These are phyloP conservation scores for Aspergillus nomiae DNA, from an alignment of 2,329 filamentous ascomycete species.

Conservation along the genomic window DNA sequence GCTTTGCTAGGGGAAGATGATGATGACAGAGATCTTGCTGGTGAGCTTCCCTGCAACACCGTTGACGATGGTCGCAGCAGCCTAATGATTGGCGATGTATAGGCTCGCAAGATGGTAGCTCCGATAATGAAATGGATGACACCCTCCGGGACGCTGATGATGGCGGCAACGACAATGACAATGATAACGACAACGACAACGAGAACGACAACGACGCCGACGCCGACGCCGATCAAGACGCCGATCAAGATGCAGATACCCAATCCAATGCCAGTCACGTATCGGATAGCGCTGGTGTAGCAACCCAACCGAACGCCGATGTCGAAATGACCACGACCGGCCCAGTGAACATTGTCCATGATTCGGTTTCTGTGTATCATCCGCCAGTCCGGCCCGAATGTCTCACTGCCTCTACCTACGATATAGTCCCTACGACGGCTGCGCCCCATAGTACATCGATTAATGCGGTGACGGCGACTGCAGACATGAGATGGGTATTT, in stretches of 20 bases:
- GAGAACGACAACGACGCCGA: slow-evolving; percentile 42
- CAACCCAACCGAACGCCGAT: slow-evolving; percentile 50
- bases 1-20: slow-evolving; percentile 43
- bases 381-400: slow-evolving; percentile 74
- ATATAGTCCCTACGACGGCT: slow-evolving; percentile 95
- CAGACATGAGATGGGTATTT: slow-evolving; percentile 93
- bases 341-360: slow-evolving; percentile 35
- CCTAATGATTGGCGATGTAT: slow-evolving; percentile 15
- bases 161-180: slow-evolving; percentile 41
- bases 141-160: slow-evolving; percentile 47
- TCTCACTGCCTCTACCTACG: slow-evolving; percentile 79
- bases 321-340: slow-evolving; percentile 52
- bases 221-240: slow-evolving; percentile 29
- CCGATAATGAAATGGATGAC: slow-evolving; percentile 52
- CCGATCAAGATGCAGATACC: slow-evolving; percentile 40
- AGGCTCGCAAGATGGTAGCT: slow-evolving; percentile 53
- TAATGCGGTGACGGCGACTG: slow-evolving; percentile 87
- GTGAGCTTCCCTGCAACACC: slow-evolving; percentile 23
- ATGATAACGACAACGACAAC: slow-evolving; percentile 43
- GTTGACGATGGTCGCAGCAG: not conserved
- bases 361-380: slow-evolving; percentile 49
- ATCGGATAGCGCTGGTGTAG: slow-evolving; percentile 37
- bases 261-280: slow-evolving; percentile 44
- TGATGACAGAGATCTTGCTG: slow-evolving; percentile 44
- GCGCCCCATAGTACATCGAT: slow-evolving; percentile 95